Evolutionary conservation across 2,329 filamentous ascomycete species (phyloP), one percentile per base, ranked within the genome.

Genomic region (Tolypocladium sp.): DNA sequence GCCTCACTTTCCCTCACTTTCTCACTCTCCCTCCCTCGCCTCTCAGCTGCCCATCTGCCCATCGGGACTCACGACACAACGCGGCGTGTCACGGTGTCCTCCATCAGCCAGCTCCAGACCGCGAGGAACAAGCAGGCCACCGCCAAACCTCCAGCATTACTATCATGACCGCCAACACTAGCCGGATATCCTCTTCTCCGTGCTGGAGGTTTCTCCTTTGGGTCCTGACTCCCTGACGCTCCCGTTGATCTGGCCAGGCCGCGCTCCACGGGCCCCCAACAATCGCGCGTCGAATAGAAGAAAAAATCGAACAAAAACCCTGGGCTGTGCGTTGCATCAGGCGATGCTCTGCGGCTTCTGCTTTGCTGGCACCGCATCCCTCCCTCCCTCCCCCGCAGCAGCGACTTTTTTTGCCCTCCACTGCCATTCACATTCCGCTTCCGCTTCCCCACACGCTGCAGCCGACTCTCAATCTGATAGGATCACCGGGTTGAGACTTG

Each of bases 201-300:
- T 69, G 67, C 65, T 69, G 73, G 73, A 76, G 73, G 63, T 72
- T 75, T 60, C 66, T 73, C 60, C 73, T 72, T 62, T 71, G 73
- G 73, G 68, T 71, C 61, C 64, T 69, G 66, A 73, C 72, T 62
- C 73, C 73, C 66, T 75, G 73, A 75, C 71, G 69, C 41, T 44
- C 49, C 44, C 44, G 17, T 37, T 22, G 9, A 53, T 35, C 13
- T 53, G 30, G 49, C n/a, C 49, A 22, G 49, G 22, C 30, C 10
- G 12, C 46, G 17, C 49, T 52, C 49, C 49, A 2, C 20, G 20
- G 49, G 17, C 49, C 17, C 27, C 49, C 30, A 53, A 15, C 30
- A n/a, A 53, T 37, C 20, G 30, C 30, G 30, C 38, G 38, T 20
- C 30, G 20, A 13, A 35, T 8, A 7, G 15, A 20, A 41, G 22